A percentile compares a stretch with the other conserved stretches of the same genome.
These are phyloP conservation scores for Suhomyces choctaworum DNA, from an alignment of 1,139 yeast species.

Conservation along the genomic window DNA sequence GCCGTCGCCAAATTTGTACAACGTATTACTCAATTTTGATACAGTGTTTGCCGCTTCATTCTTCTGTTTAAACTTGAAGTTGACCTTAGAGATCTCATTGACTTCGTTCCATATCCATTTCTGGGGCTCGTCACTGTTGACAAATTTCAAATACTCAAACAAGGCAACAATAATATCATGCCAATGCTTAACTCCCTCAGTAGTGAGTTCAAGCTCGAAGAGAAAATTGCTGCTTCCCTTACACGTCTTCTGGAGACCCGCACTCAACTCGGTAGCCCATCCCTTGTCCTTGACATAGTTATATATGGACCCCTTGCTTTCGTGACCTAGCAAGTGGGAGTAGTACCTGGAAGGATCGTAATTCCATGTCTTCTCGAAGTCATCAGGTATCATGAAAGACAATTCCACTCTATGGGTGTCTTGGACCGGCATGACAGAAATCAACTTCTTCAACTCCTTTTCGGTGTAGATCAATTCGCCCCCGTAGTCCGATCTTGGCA, in stretches of 20 bases:
- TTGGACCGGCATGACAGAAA: constrained; percentile 79
- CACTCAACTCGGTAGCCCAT: constrained; percentile 77
- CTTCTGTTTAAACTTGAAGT: constrained; percentile 71
- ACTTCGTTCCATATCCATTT: constrained; percentile 55
- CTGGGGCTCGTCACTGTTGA: constrained; percentile 55
- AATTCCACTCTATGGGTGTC: constrained; percentile 69
- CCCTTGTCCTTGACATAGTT: constrained; percentile 67
- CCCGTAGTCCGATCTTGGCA: constrained; percentile 50
- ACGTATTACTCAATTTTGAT: constrained; percentile 46
- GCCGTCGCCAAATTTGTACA: constrained; percentile 42
- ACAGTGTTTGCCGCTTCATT: constrained; percentile 61
- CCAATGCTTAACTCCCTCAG: constrained; percentile 66
- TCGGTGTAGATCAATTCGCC: constrained; percentile 34
- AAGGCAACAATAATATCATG: constrained; percentile 55
- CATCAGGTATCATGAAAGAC: constrained; percentile 75
- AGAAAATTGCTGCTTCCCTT: constrained; percentile 67
- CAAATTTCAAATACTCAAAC: constrained; percentile 71
- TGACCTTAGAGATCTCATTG: constrained; percentile 44
- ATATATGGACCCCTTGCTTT: constrained; percentile 80
- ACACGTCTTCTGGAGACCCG: constrained; percentile 72
- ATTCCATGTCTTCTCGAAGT: constrained; percentile 60
- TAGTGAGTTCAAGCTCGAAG: constrained; percentile 73
- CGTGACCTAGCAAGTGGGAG: constrained; percentile 89
- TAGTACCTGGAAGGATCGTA: constrained; percentile 68
- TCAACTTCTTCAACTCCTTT: constrained; percentile 53